Conservation (phyloP, 31 red algal species). For the Porphyra umbilicalis region DNA sequence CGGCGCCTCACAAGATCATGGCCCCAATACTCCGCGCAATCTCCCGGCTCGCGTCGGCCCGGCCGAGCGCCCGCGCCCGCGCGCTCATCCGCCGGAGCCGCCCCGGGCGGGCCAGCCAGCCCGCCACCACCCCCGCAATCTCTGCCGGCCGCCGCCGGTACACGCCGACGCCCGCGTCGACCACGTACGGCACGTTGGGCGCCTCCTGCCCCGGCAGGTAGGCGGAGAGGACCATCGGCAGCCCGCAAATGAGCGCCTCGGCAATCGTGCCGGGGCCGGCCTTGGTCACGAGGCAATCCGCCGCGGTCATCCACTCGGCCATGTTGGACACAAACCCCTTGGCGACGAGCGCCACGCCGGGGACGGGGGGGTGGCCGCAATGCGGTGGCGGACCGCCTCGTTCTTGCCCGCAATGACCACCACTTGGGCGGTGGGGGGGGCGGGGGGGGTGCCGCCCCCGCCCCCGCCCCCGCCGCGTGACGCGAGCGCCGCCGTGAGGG, state of each 20-base stretch:
- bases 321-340: slow-evolving; percentile 88
- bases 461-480: too few relatives aligned
- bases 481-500: slow-evolving; percentile 8
- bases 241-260: slow-evolving; percentile 63
- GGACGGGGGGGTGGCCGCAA: neutral
- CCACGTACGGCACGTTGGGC: slow-evolving; percentile 80
- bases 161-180: slow-evolving; percentile 54
- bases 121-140: slow-evolving; percentile 45
- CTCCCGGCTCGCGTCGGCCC: slow-evolving; percentile 60
- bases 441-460: neutral
- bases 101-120: slow-evolving; percentile 38
- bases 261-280: slow-evolving; percentile 95
- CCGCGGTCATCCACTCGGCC: slow-evolving; percentile 83
- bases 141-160: slow-evolving; percentile 30
- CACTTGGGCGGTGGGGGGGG: slow-evolving; percentile 10
- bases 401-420: slow-evolving; percentile 82
- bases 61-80: slow-evolving; percentile 41
- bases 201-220: slow-evolving; percentile 95
- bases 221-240: slow-evolving; percentile 79
- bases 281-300: slow-evolving; percentile 75
- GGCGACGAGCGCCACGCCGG: slow-evolving; percentile 1
- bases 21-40: slow-evolving; percentile 59
- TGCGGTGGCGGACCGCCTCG: slow-evolving; percentile 7
- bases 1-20: neutral
- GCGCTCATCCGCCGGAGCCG: slow-evolving; percentile 14